Base-by-base conservation (phyloP, 108 stramenopile genomes). In the Skeletonema marinoi region DNA sequence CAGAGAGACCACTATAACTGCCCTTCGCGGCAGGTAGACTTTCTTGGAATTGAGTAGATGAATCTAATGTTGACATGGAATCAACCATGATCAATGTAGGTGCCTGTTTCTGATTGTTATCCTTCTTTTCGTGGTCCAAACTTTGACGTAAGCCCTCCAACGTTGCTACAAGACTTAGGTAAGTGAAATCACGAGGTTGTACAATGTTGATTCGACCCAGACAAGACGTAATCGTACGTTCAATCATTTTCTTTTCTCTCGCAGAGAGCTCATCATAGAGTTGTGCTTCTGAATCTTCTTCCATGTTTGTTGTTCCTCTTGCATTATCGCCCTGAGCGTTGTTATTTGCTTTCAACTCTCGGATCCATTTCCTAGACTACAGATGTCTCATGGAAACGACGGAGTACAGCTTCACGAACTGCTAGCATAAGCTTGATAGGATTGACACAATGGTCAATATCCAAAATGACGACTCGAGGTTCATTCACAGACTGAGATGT, bases 101-200 rank as follows among this genome's bases (percentile, higher is more conserved):
- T 35, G 33, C 36, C 19, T 64, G 63, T 25, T 30, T 51, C 39
- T 61, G 32, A 69, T 39, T 31, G 36, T 6, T 56, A 6, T 69
- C 13, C 30, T 31, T 70, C 39, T 35, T 66, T 17, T 71, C 79
- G 14, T 71, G 32, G 32, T 80, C 83, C 58, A 84, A 42, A 30
- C 70, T 66, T 31, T 84, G 78, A 32, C 74, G 36, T 56, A 84
- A 42, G 12, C 69, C 48, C 63, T 84, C 83, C 13, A 84, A 21
- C 6, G 76, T 83, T 39, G 82, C 82, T n/a, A 83, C 82, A 12
- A 83, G 82, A 70, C 68, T 69, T 16, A 83, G 75, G 42, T 83
- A 77, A 16, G 82, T 83, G 38, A 83, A 77, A 70, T 83, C 82
- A n/a, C 72, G 71, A 54, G 83, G 74, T 72, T 80, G 74, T 19